These are phyloP conservation scores for Phoenix roebelenii DNA, from an alignment of 176 grass and related monocot species.

Conservation along the genomic window DNA sequence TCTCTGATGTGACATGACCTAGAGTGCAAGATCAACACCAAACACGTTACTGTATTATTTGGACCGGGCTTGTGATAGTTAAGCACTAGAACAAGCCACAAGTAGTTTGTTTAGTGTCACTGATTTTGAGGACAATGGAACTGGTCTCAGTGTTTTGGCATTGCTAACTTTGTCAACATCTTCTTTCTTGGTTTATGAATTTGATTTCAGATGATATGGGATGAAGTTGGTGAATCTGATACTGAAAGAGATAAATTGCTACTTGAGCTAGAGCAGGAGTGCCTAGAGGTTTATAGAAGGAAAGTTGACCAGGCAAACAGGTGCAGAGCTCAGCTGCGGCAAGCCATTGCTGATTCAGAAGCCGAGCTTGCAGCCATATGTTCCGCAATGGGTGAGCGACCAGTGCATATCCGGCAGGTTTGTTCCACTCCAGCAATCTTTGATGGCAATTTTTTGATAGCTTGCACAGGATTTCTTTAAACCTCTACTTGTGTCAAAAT, in stretches of 20 bases:
- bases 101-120: too few relatives aligned
- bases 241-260: constrained; percentile 42
- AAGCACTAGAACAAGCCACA: too few relatives aligned
- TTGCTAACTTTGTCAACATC: background rate
- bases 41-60: too few relatives aligned
- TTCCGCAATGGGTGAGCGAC: constrained; percentile 45
- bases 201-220: constrained; percentile 38
- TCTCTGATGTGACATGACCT: too few relatives aligned
- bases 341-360: constrained; percentile 54
- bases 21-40: too few relatives aligned
- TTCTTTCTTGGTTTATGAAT: background rate
- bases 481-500: too few relatives aligned
- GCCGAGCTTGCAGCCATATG: constrained; percentile 52
- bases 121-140: too few relatives aligned
- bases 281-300: constrained; percentile 45
- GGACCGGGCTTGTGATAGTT: too few relatives aligned
- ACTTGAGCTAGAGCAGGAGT: constrained; percentile 55
- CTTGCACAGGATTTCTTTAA: too few relatives aligned
- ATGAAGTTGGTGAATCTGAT: constrained; percentile 52
- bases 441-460: too few relatives aligned
- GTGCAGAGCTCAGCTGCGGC: constrained; percentile 51
- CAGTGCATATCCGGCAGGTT: constrained; percentile 46
- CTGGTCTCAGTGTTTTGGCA: too few relatives aligned
- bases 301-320: constrained; percentile 61
- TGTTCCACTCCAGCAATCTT: background rate